Percentiles rank a stretch among this genome's conserved stretches.
Conservation (phyloP, 73 alveolate genomes). For the Paramecium octaurelia region DNA sequence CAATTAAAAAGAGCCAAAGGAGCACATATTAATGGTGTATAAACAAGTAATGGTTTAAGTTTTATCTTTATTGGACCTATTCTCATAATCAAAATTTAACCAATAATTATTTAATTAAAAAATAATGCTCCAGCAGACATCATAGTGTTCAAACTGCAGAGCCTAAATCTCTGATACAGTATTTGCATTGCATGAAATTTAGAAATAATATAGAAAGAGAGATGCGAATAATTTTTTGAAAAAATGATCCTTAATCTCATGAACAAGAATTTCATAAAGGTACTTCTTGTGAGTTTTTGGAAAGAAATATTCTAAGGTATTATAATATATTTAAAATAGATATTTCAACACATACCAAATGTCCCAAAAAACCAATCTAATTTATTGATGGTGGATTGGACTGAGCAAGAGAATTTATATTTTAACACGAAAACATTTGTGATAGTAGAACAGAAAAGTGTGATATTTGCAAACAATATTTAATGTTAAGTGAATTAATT, state of each 20-base stretch:
- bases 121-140: conserved; percentile 14
- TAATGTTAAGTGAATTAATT: not conserved
- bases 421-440: not conserved
- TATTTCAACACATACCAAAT: not conserved
- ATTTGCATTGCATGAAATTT: not conserved
- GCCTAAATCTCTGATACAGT: not conserved
- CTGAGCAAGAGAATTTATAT: not conserved
- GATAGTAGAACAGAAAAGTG: conserved; percentile 41
- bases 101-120: not conserved
- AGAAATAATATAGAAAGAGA: conserved; percentile 14
- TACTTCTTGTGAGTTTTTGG: not conserved
- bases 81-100: not conserved
- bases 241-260: conserved; percentile 32
- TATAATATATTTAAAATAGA: not conserved
- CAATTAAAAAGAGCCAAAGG: not conserved
- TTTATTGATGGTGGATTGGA: not conserved
- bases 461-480: not conserved
- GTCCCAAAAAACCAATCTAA: not conserved
- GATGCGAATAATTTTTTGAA: conserved; percentile 5
- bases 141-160: conserved; percentile 1
- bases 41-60: not conserved
- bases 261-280: conserved; percentile 28
- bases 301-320: conserved; percentile 12
- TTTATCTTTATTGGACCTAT: not conserved
- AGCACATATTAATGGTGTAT: not conserved